phyloP scores from a whole-genome alignment of 805 yeast genomes.

The Alloascoidea africana region DNA sequence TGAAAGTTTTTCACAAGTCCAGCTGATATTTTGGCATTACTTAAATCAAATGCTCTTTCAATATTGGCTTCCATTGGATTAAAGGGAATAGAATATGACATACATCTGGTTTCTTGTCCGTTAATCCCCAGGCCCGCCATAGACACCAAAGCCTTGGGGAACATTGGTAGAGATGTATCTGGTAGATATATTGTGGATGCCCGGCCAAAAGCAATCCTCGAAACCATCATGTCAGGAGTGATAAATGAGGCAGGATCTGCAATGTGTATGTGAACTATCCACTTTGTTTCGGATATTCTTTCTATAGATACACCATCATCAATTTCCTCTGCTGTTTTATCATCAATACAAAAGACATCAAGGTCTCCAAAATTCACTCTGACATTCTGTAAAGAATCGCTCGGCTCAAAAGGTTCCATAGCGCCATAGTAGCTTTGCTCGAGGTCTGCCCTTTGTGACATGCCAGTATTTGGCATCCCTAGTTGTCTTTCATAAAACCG shows the following conservation, averaged over 20 bases:
- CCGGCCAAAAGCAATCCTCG: conserved; percentile 42
- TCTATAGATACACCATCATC: conserved; percentile 82
- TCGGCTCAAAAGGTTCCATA: neutral
- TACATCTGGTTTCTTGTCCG: conserved; percentile 26
- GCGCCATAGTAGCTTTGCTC: neutral
- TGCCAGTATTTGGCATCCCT: neutral
- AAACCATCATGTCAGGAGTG: conserved; percentile 20
- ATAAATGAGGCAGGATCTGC: conserved; percentile 78
- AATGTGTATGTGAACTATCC: conserved; percentile 49
- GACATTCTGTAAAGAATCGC: neutral
- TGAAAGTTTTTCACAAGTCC: conserved; percentile 31
- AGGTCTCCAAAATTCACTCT: conserved; percentile 14
- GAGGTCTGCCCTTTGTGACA: neutral
- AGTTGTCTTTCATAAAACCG: neutral
- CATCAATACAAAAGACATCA: conserved; percentile 73
- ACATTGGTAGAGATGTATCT: conserved; percentile 47
- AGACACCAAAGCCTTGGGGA: conserved; percentile 41
- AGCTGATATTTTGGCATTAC: conserved; percentile 19
- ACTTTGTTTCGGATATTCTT: conserved; percentile 14
- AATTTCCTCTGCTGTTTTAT: conserved; percentile 68
- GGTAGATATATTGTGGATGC: conserved; percentile 65
- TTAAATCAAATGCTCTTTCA: conserved; percentile 9
- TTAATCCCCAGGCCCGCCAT: conserved; percentile 35
- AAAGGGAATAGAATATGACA: conserved; percentile 26
- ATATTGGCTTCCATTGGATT: conserved; percentile 13